phyloP scores from a whole-genome alignment of 164 flowering plant species.

The Vitis labrusca region DNA sequence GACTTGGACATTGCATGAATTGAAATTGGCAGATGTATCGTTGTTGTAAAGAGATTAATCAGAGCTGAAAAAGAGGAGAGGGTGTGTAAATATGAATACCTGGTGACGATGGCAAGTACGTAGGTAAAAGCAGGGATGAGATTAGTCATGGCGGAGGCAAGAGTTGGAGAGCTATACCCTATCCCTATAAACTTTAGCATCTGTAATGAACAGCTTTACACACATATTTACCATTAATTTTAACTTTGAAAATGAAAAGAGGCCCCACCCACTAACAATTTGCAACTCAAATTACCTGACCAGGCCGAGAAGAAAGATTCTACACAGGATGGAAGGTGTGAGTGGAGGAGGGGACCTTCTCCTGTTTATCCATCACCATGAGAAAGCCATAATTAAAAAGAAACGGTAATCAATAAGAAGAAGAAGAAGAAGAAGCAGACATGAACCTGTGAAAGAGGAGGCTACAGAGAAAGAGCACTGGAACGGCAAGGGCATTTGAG shows the following conservation, averaged over 20 bases:
- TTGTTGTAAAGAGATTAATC: no score
- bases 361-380: not conserved
- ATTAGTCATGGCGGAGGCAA: conserved; percentile 26
- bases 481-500: conserved; percentile 33
- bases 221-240: not conserved
- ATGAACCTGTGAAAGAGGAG: conserved; percentile 22
- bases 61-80: no score
- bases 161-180: conserved; percentile 33
- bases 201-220: conserved; percentile 18
- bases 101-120: conserved; percentile 14
- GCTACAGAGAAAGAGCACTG: conserved; percentile 33
- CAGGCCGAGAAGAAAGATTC: conserved; percentile 27
- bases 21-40: no score
- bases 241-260: not conserved
- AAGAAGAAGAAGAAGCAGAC: no score
- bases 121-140: conserved; percentile 15
- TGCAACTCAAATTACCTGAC: conserved; percentile 20
- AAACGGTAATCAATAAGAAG: not conserved
- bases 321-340: conserved; percentile 5
- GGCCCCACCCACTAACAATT: not conserved
- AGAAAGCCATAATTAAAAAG: not conserved
- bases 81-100: not conserved
- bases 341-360: conserved; percentile 9
- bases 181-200: conserved; percentile 16
- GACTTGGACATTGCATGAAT: no score